These are phyloP conservation scores for Aspergillus heteromorphus DNA, from an alignment of 495 filamentous ascomycete species.

Conservation along the genomic window DNA sequence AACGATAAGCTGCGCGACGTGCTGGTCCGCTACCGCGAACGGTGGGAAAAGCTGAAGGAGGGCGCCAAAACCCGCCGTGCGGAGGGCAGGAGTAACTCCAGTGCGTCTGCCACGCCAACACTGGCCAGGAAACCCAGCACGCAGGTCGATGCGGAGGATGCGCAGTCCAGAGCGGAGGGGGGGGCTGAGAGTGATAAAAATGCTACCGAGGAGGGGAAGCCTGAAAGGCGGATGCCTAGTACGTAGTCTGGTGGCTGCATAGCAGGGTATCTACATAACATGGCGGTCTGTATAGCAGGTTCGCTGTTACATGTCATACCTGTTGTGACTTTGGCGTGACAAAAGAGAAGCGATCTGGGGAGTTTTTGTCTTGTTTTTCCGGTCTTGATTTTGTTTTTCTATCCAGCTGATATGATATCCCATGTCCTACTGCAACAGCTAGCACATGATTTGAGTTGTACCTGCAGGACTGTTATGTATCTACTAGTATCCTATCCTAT, in stretches of 20 bases:
- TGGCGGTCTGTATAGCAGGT: too few species aligned
- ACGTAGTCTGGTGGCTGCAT: too few species aligned
- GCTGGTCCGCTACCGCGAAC: conserved; percentile 63
- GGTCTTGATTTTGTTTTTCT: not conserved
- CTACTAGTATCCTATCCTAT: not conserved
- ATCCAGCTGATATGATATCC: not conserved
- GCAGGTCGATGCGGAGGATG: not conserved
- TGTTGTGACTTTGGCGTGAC: too few species aligned
- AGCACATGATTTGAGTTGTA: not conserved
- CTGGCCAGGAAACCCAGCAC: not conserved
- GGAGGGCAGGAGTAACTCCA: conserved; percentile 2
- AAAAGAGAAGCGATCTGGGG: too few species aligned
- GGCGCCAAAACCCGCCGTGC: conserved; percentile 60
- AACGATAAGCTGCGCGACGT: conserved; percentile 65
- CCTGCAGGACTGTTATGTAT: not conserved
- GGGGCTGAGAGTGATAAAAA: conserved; percentile 3
- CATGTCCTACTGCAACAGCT: not conserved
- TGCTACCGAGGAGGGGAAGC: not conserved
- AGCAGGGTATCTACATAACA: too few species aligned
- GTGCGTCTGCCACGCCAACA: not conserved
- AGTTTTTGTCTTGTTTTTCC: not conserved
- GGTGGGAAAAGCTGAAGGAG: conserved; percentile 82
- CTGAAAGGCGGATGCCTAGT: not conserved
- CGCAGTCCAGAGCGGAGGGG: not conserved
- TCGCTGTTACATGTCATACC: too few species aligned